Evolutionary conservation across 78 protist genomes (phyloP), one percentile per base, ranked within the genome.

Genomic region (Planoprotostelium fungivorum): DNA sequence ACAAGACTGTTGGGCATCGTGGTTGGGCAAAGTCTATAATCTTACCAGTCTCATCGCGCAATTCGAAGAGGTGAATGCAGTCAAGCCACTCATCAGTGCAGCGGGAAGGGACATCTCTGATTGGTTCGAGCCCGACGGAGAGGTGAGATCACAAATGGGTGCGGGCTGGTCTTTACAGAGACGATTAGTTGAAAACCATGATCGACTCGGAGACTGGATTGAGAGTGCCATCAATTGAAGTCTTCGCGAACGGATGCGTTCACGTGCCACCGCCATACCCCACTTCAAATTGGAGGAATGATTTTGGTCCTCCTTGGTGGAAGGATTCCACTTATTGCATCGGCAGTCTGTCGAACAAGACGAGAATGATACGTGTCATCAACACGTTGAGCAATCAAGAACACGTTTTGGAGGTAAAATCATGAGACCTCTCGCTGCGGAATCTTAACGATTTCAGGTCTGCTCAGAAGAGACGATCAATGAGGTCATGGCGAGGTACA

Each of bases 91-190:
- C 35, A 29, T 91, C 31, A 36, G 34, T 0, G 84, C 31, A 35
- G 95, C 95, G 0, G 97, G 97, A 29, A 86, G 28, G 29, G 97
- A 95, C 89, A 95, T 95, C 37, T 89, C 96, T 28, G 94, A 95
- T 87, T 95, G 97, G 97, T 93, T 95, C 34, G 93, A 95, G 29
- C 36, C 63, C 0, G 51, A 87, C 36, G 86, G 89, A 23, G n/a
- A 73, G 29, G 89, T 51, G 16, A 25, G 73, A 25, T 51, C 5
- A 51, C 31, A 51, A 51, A 88, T 23, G 88, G 83, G 5, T 10
- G 73, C 35, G 0, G 38, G 35, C 38, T 29, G 34, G 36, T 35
- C 1, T 5, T 1, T 51, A 1, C 85, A 1, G 85, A 88, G 85
- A 35, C 1, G 1, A 39, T 23, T 5, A 38, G 28, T n/a, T 10